Evolutionary conservation across 805 yeast genomes (phyloP), one percentile per base, ranked within the genome.

Genomic region (Monosporozyma solicola): DNA sequence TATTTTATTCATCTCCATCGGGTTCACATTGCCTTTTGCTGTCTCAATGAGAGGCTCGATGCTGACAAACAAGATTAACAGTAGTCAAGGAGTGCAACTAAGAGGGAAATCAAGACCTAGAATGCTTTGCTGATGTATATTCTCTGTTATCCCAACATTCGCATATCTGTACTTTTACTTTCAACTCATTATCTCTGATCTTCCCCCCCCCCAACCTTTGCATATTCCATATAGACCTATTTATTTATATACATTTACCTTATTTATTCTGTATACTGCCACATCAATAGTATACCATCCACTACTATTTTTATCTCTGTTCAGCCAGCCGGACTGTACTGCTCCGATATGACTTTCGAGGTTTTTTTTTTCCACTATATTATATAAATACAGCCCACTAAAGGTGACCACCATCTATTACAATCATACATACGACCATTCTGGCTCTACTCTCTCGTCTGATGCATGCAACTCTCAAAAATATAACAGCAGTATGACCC

Each of bases 11-110:
- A 47, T 8, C 47, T 11, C 32, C 33, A 20, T 25, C 10, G 43
- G 52, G n/a, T 50, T 50, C 46, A 35, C 49, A 13, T 25, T 50
- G n/a, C 52, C 52, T 25, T 50, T 50, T 45, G 52, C 41, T 20
- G 20, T 35, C 9, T 50, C 52, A 11, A 46, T 46, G 32, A 50
- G 41, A 35, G 49, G 45, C 39, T 50, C 52, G 1, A 41, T 49
- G 20, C 11, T 16, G 13, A 31, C 43, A 3, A 16, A 13, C 13
- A n/a, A 20, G 8, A 8, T 33, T 2, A 20, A 24, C 5, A 41
- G 25, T n/a, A 15, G 31, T 6, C 25, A 15, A 16, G 10, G 37
- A 20, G 22, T 25, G 7, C 25, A 5, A 15, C 6, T 43, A 3
- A 50, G 41, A 33, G 44, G 43, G 22, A 50, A 48, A 45, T 33